Evolutionary conservation across 768 basidiomycete species (phyloP).

Genomic region (Tephrocybe sp.): DNA sequence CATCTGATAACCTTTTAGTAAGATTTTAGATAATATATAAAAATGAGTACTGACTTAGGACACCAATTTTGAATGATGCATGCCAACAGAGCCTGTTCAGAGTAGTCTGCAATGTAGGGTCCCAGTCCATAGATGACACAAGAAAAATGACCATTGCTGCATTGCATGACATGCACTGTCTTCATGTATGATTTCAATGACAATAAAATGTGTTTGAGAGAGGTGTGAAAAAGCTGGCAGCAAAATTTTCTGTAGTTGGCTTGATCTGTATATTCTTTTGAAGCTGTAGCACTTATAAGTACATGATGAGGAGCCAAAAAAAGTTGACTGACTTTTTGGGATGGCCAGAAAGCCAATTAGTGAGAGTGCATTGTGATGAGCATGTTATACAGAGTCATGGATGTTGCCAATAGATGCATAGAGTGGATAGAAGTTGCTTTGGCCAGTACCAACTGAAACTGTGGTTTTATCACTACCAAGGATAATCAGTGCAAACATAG

Average conservation of each 20-base stretch:
- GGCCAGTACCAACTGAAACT: constrained; percentile 24
- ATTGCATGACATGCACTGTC: constrained; percentile 21
- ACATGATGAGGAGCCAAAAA: neutral
- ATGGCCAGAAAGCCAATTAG: constrained; percentile 20
- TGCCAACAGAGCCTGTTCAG: constrained; percentile 24
- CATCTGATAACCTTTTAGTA: too few species aligned
- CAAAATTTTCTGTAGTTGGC: constrained; percentile 18
- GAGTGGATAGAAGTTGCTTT: constrained; percentile 11
- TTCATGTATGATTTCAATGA: constrained; percentile 23
- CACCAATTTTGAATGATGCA: constrained; percentile 27
- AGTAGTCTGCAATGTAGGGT: constrained; percentile 30
- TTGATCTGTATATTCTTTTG: constrained; percentile 4
- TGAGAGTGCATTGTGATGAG: constrained; percentile 17
- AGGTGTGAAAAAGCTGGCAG: constrained; percentile 23
- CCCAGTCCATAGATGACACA: constrained; percentile 25
- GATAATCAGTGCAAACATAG: constrained; percentile 20
- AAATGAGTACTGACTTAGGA: constrained; percentile 24
- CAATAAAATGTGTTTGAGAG: constrained; percentile 17
- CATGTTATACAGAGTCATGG: constrained; percentile 9
- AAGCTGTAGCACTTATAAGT: neutral
- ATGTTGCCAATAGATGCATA: constrained; percentile 11
- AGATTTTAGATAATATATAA: too few species aligned
- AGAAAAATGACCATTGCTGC: constrained; percentile 25
- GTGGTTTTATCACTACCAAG: constrained; percentile 30
- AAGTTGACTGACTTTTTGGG: constrained; percentile 21